Conservation (phyloP, 768 basidiomycete species). For the Mycena pura region DNA sequence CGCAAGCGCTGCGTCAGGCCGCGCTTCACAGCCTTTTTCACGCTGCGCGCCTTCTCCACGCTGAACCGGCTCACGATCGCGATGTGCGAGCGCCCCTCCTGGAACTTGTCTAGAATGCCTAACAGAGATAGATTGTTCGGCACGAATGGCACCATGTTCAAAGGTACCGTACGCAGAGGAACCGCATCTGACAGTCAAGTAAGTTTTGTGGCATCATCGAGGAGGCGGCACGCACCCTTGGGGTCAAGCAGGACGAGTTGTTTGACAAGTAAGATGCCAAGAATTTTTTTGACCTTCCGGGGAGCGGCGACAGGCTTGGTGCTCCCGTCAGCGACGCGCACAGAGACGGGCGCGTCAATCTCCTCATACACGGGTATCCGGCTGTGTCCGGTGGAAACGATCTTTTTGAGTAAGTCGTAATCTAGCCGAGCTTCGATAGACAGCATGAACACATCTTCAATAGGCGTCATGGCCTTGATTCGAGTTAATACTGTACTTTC, state of each 20-base stretch:
- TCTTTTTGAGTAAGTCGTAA: conserved; percentile 75
- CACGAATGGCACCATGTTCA: conserved; percentile 88
- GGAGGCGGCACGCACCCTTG: conserved; percentile 54
- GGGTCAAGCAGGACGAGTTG: conserved; percentile 89
- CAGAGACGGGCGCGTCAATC: conserved; percentile 54
- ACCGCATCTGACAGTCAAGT: conserved; percentile 63
- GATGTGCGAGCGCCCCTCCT: conserved; percentile 91
- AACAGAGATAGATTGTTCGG: conserved; percentile 86
- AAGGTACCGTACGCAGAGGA: conserved; percentile 80
- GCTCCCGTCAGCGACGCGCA: conserved; percentile 1
- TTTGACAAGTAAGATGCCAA: conserved; percentile 89
- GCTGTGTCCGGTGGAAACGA: conserved; percentile 82
- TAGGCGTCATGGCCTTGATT: conserved; percentile 79
- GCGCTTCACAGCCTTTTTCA: conserved; percentile 84
- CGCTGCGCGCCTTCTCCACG: conserved; percentile 72
- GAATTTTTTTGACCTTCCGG: conserved; percentile 77
- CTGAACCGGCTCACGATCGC: conserved; percentile 88
- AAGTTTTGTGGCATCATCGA: neutral
- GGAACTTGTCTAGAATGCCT: conserved; percentile 88
- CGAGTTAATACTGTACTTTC: neutral
- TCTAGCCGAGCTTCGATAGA: conserved; percentile 84
- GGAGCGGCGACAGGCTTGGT: conserved; percentile 10
- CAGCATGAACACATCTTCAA: conserved; percentile 84
- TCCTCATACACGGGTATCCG: conserved; percentile 86
- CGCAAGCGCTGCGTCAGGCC: conserved; percentile 81